phyloP scores from a whole-genome alignment of 2,329 filamentous ascomycete genomes.

The Elsinoe australis region DNA sequence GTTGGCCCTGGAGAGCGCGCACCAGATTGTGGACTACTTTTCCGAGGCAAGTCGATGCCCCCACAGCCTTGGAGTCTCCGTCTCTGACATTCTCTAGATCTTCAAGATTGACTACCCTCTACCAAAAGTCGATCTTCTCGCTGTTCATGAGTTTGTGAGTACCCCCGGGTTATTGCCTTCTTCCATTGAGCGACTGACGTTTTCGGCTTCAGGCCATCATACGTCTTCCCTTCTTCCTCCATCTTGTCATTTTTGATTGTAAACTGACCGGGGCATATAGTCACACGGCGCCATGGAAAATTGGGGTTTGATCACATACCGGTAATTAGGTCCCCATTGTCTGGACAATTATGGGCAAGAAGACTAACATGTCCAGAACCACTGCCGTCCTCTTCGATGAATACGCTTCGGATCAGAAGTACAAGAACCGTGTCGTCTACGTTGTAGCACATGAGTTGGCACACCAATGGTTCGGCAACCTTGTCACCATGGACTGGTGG shows the following conservation, averaged over 20 bases:
- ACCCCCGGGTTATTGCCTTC: neutral
- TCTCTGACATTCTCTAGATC: conserved; percentile 39
- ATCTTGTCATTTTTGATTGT: conserved; percentile 1
- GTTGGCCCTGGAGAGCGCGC: conserved; percentile 83
- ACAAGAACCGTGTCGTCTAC: conserved; percentile 90
- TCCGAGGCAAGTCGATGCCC: conserved; percentile 52
- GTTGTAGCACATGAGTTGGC: conserved; percentile 97
- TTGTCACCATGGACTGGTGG: conserved; percentile 89
- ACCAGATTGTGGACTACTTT: conserved; percentile 92
- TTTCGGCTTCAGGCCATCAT: conserved; percentile 34
- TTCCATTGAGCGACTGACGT: neutral
- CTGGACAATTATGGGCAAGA: too few species aligned
- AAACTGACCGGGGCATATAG: conserved; percentile 41
- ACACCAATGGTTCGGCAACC: conserved; percentile 92
- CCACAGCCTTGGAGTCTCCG: neutral
- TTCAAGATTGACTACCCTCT: conserved; percentile 90
- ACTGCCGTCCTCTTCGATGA: conserved; percentile 96
- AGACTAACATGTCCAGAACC: conserved; percentile 43
- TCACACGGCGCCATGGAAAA: conserved; percentile 82
- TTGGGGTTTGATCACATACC: conserved; percentile 91
- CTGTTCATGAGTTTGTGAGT: conserved; percentile 84
- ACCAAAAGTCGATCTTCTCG: conserved; percentile 83
- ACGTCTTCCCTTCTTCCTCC: conserved; percentile 27
- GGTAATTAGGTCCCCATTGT: conserved; percentile 16
- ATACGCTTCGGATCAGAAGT: conserved; percentile 78